phyloP scores from a whole-genome alignment of 2,329 filamentous ascomycete species.

The Laburnicola sp. region DNA sequence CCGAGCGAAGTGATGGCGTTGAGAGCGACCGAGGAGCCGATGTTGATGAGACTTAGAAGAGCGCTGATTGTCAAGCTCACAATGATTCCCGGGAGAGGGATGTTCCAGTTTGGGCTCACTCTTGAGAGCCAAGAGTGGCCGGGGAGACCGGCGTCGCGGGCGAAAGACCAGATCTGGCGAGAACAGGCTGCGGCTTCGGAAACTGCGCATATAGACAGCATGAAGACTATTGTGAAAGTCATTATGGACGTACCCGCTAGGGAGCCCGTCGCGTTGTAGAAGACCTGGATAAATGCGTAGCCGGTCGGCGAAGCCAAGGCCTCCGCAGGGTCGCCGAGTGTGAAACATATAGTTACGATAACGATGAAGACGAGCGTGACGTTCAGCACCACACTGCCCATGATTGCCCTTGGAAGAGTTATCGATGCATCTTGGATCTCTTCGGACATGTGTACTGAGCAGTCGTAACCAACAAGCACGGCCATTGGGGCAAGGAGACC shows the following conservation, averaged over 20 bases:
- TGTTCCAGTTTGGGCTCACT: conserved; percentile 16
- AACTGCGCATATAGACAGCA: conserved; percentile 27
- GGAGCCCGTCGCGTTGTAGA: conserved; percentile 27
- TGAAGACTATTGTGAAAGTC: conserved; percentile 26
- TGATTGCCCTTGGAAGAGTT: conserved; percentile 42
- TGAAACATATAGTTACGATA: conserved; percentile 46
- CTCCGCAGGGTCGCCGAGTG: conserved; percentile 32
- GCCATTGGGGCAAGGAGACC: conserved; percentile 31
- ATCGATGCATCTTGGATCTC: conserved; percentile 46
- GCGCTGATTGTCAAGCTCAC: conserved; percentile 32
- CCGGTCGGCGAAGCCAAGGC: conserved; percentile 35
- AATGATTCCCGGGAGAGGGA: conserved; percentile 20
- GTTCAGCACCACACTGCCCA: conserved; percentile 44
- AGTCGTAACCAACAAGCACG: conserved; percentile 27
- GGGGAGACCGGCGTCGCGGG: conserved; percentile 25
- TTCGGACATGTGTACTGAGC: conserved; percentile 46
- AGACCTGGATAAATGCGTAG: conserved; percentile 45
- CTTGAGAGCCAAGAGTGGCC: conserved; percentile 19
- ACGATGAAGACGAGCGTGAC: conserved; percentile 35
- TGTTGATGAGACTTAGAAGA: conserved; percentile 47
- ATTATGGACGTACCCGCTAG: conserved; percentile 23
- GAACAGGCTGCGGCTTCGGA: conserved; percentile 25
- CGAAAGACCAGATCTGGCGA: conserved; percentile 29
- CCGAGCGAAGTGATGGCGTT: conserved; percentile 41
- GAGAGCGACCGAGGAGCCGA: conserved; percentile 43